These are phyloP conservation scores for Phytophthora crassamura DNA, from an alignment of 352 stramenopile species.

Conservation along the genomic window DNA sequence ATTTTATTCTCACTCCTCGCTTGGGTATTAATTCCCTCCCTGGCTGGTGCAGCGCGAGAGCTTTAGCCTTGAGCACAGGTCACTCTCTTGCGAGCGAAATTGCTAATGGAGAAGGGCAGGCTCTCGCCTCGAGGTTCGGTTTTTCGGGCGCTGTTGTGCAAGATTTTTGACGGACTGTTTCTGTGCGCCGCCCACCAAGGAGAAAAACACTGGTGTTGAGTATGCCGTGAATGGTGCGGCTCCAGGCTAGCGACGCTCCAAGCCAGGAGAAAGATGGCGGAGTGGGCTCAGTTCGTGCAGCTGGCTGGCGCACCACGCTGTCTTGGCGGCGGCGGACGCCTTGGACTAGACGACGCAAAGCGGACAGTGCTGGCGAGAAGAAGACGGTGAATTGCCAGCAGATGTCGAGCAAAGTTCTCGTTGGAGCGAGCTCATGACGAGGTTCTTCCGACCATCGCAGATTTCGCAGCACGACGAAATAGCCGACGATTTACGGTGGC, in stretches of 20 bases:
- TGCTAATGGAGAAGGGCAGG: slow-evolving; percentile 25
- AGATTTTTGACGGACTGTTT: slow-evolving; percentile 29
- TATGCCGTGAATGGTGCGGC: slow-evolving; percentile 10
- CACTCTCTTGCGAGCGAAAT: slow-evolving; percentile 20
- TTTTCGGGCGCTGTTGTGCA: slow-evolving; percentile 3
- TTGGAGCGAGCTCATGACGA: slow-evolving; percentile 21
- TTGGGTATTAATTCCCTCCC: neutral
- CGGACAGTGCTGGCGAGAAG: neutral
- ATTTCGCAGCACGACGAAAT: slow-evolving; percentile 28
- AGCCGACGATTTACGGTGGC: slow-evolving; percentile 23
- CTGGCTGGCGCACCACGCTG: neutral
- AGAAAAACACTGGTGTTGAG: neutral
- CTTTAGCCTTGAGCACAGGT: neutral
- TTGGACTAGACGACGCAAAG: too few relatives aligned
- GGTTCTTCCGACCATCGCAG: slow-evolving; percentile 35
- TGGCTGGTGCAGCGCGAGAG: too few relatives aligned
- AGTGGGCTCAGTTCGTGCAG: neutral
- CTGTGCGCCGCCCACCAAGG: slow-evolving; percentile 5
- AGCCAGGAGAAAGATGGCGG: neutral
- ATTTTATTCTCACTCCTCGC: slow-evolving; percentile 4
- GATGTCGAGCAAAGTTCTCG: slow-evolving; percentile 5
- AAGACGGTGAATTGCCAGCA: neutral
- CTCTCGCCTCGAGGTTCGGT: slow-evolving; percentile 1
- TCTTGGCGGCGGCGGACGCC: neutral
- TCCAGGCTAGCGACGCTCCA: neutral